Evolutionary conservation across 2,329 filamentous ascomycete species (phyloP), one percentile per base, ranked within the genome.

Genomic region (Plectosphaerella plurivora): DNA sequence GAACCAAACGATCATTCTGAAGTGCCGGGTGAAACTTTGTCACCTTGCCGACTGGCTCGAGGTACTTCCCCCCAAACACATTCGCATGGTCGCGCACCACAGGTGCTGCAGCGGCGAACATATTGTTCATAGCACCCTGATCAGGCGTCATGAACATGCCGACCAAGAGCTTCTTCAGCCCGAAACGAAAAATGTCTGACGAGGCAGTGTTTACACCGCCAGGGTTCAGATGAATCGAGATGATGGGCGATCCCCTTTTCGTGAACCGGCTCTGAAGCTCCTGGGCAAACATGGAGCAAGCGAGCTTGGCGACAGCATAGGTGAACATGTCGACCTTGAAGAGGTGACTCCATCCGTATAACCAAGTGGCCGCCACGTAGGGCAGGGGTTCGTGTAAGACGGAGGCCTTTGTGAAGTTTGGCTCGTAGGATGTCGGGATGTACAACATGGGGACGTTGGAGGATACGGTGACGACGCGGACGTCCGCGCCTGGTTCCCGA

Each of bases 241-340:
- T 4, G 33, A 61, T 55, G 2, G 56, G 49, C 0, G 56, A 5
- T 0, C 46, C 51, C 11, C 52, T 24, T 9, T 49, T 48, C 14
- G 57, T 55, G 7, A 61, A 41, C 10, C 44, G 22, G 4, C 42
- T 41, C 25, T 61, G 59, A 3, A 62, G 52, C 22, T 58, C 54
- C 16, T 54, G 50, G 4, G 59, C 53, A 16, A 61, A 58, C 3
- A 59, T 24, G 24, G 48, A 20, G 24, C 53, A 53, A n/a, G 60
- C 59, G 1, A 57, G 51, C 49, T 62, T 63, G 48, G 59, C 55
- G 12, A 61, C 46, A 53, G 45, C 55, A 47, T 61, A 65, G 36
- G 55, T 53, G 5, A 61, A 22, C 55, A 60, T 59, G 47, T 63
- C 57, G 10, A 56, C 48, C 5, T 42, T 45, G 46, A 62, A 60